These are phyloP conservation scores for Brassica carinata DNA, from an alignment of 345 rosid genomes.

Conservation along the genomic window DNA sequence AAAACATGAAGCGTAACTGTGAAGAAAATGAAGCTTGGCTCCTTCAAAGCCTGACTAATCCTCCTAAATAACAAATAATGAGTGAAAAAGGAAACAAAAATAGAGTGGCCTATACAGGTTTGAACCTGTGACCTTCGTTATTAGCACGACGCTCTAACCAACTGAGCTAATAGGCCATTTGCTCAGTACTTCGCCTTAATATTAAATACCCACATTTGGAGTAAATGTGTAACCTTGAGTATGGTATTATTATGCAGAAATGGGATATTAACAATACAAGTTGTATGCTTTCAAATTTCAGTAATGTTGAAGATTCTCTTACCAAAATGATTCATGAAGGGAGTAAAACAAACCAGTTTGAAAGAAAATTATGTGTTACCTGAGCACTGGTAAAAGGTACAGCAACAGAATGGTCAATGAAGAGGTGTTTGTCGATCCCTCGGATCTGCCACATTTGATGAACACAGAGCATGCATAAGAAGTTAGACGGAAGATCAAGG, in stretches of 20 bases:
- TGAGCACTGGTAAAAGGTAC: conserved; percentile 75
- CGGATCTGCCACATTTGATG: conserved; percentile 60
- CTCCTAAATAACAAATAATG: no score
- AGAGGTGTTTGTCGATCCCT: conserved; percentile 85
- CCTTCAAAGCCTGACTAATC: no score
- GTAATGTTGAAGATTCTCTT: no score
- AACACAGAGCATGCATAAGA: conserved; percentile 21
- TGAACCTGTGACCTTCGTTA: conserved; percentile 71
- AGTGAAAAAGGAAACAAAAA: neutral
- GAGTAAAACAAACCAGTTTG: no score
- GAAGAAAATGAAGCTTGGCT: no score
- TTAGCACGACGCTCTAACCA: conserved; percentile 96
- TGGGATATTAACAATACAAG: no score
- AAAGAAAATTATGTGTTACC: conserved; percentile 41
- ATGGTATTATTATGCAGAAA: no score
- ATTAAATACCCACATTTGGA: no score
- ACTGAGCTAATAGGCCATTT: conserved; percentile 37
- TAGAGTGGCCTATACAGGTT: conserved; percentile 34
- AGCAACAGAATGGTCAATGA: conserved; percentile 85
- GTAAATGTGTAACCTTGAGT: no score
- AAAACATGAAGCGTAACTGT: no score
- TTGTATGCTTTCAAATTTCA: no score
- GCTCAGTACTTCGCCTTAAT: neutral
- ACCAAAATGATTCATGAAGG: no score
- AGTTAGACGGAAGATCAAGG: neutral